Percentiles rank a stretch among this genome's conserved stretches.
Evolutionary conservation across 495 filamentous ascomycete species (phyloP).

Genomic region (Aspergillus biplanus): DNA sequence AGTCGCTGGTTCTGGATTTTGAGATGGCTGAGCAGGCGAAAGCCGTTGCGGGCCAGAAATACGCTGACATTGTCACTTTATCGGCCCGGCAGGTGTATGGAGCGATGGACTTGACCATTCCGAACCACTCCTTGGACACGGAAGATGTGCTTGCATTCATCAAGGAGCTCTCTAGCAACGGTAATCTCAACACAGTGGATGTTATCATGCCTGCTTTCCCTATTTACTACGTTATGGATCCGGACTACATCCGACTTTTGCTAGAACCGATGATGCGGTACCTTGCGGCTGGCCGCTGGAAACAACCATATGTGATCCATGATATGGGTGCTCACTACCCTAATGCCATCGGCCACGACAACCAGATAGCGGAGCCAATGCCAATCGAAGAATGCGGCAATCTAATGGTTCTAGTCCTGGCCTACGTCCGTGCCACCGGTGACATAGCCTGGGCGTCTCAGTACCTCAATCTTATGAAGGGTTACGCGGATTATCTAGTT

Average conservation of each 20-base stretch:
- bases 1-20: conserved; percentile 40
- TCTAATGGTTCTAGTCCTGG: conserved; percentile 47
- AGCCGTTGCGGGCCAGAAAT: conserved; percentile 43
- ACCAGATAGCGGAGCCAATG: conserved; percentile 49
- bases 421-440: conserved; percentile 47
- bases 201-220: conserved; percentile 55
- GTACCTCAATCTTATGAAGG: conserved; percentile 39
- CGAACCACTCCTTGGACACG: conserved; percentile 45
- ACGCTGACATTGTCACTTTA: conserved; percentile 51
- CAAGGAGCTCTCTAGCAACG: conserved; percentile 57
- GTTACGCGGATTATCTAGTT: conserved; percentile 57
- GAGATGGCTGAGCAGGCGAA: conserved; percentile 35
- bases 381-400: conserved; percentile 54
- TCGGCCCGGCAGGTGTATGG: conserved; percentile 54
- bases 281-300: conserved; percentile 49
- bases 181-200: conserved; percentile 58
- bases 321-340: conserved; percentile 53
- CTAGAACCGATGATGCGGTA: conserved; percentile 56
- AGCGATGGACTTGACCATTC: conserved; percentile 51
- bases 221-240: conserved; percentile 52
- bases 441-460: conserved; percentile 39
- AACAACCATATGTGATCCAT: conserved; percentile 47
- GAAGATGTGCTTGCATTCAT: conserved; percentile 51
- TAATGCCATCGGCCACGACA: conserved; percentile 52
- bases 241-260: conserved; percentile 52